Evolutionary conservation across 129 eudicot genomes (phyloP), one percentile per base, ranked within the genome.

Genomic region (Helichrysum umbraculigerum): DNA sequence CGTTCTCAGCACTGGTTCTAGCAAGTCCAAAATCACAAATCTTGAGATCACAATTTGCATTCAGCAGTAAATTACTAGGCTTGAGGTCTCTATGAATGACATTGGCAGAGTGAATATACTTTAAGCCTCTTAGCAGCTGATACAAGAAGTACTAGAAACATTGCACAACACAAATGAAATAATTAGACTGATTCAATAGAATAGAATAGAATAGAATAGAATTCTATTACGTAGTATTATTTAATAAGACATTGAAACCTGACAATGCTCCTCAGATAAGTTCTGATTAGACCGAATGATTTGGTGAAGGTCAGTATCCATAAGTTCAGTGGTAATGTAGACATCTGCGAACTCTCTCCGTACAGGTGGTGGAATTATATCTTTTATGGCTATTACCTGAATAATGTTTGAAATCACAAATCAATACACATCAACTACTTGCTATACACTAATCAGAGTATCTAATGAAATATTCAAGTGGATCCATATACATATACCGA

Each of bases 261-360:
- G 98, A 70, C 96, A 88, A 79, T 93, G 98, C 82, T 88, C 92
- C 79, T 90, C 97, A 7, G 98, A 86, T 50, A 93, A 75, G 64
- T 76, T 66, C 79, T 92, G 98, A 77, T 90, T 87, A 52, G 98
- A 90, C 6, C 91, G 86, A 72, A 93, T 93, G 44, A 93, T 88
- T 77, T 92, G 98, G 79, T 89, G 96, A 64, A 92, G 98, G 74
- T 92, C 97, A 28, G 96, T 90, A 76, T 90, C 96, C 96, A 92
- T 92, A 60, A 89, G 91, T 72, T 90, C 98, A 72, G 88, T 86
- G 3, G 88, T 85, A 75, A 92, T 90, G 84, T 92, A 92, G n/a
- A 92, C 98, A 75, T 92, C 98, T 28, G 82, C 79, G 71, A 90
- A 93, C 65, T 78, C 81, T 56, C 79, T 82, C 73, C 92, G 71